Percentiles rank a stretch among this genome's conserved stretches.
Conservation (phyloP, 768 basidiomycete genomes). For the Tylopilus sp. region DNA sequence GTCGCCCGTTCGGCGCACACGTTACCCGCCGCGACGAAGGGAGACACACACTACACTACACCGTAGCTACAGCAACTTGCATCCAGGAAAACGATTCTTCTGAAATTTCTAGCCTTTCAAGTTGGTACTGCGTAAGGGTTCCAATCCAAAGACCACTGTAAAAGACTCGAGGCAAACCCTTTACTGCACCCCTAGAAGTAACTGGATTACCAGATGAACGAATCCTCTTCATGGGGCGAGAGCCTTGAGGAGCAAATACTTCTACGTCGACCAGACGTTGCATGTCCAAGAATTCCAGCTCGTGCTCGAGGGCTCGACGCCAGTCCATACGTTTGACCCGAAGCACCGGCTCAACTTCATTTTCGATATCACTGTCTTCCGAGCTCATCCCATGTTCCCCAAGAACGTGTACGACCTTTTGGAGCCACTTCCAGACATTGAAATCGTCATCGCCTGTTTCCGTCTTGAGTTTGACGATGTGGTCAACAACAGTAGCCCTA, state of each 20-base stretch:
- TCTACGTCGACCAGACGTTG: neutral
- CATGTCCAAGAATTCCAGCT: neutral
- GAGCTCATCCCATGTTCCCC: slow-evolving; percentile 14
- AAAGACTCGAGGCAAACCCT: neutral
- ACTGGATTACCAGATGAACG: neutral
- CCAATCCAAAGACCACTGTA: neutral
- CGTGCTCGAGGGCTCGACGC: neutral
- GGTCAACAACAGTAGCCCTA: neutral
- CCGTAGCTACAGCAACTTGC: neutral
- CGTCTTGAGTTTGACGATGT: neutral
- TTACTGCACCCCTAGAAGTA: neutral
- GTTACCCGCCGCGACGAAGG: too few species aligned
- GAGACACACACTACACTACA: too few species aligned
- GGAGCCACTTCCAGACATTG: slow-evolving; percentile 7
- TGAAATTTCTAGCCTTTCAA: neutral
- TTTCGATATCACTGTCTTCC: slow-evolving; percentile 5
- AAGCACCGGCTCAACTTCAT: neutral
- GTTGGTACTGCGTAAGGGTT: neutral
- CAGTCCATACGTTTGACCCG: neutral
- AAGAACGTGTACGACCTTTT: neutral
- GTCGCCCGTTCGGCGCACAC: too few species aligned
- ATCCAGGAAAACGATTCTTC: neutral
- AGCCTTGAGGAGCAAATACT: neutral
- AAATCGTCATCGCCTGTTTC: neutral
- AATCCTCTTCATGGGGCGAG: neutral